These are phyloP conservation scores for Colletotrichum tanaceti DNA, from an alignment of 2,329 filamentous ascomycete genomes.

Conservation along the genomic window DNA sequence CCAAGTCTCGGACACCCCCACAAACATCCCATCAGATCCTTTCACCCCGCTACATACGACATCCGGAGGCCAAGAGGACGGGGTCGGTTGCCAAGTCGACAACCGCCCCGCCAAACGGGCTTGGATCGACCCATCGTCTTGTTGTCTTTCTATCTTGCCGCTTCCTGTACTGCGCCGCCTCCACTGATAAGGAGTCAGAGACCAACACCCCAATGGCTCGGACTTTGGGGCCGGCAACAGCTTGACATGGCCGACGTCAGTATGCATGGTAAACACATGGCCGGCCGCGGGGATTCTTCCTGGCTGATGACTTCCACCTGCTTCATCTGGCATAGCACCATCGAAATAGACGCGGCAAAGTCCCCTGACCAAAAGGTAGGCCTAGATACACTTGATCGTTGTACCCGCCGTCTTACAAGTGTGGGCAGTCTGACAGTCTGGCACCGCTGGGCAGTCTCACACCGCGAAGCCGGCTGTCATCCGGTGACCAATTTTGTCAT, in stretches of 20 bases:
- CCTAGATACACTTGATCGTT: slow-evolving; percentile 21
- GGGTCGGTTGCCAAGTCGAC: slow-evolving; percentile 19
- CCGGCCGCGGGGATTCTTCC: not conserved
- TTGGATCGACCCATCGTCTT: not conserved
- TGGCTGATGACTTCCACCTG: slow-evolving; percentile 16
- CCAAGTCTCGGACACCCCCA: slow-evolving; percentile 7
- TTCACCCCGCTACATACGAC: slow-evolving; percentile 27
- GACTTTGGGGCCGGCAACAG: slow-evolving; percentile 2
- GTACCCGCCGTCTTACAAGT: slow-evolving; percentile 4
- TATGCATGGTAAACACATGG: slow-evolving; percentile 32
- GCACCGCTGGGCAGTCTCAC: too few species aligned
- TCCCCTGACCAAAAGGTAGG: slow-evolving; percentile 14
- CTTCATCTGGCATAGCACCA: slow-evolving; percentile 29
- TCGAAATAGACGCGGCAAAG: slow-evolving; percentile 8
- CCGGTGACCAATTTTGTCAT: slow-evolving; percentile 35
- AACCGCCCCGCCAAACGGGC: slow-evolving; percentile 24
- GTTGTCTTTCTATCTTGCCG: slow-evolving; percentile 26
- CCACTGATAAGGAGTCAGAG: slow-evolving; percentile 30
- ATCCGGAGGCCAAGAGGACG: slow-evolving; percentile 32
- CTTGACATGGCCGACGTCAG: slow-evolving; percentile 22
- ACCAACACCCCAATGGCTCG: slow-evolving; percentile 30
- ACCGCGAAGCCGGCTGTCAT: slow-evolving; percentile 11
- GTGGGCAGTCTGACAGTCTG: slow-evolving; percentile 21
- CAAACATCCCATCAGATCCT: slow-evolving; percentile 1
- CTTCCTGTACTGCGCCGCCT: slow-evolving; percentile 16